These are phyloP conservation scores for Mycena polygramma DNA, from an alignment of 768 basidiomycete genomes.

Conservation along the genomic window DNA sequence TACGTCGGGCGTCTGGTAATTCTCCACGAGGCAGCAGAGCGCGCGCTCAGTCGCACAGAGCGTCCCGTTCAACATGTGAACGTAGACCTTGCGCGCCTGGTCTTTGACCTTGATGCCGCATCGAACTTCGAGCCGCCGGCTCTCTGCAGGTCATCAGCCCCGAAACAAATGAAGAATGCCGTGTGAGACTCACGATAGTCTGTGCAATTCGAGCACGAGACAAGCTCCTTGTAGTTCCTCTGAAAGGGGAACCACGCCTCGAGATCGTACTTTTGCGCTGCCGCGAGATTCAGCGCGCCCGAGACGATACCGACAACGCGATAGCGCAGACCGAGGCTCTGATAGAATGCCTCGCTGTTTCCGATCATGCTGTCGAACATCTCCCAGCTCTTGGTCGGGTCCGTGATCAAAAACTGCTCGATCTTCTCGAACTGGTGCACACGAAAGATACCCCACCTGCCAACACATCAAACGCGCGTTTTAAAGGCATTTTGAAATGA, in stretches of 20 bases:
- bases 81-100: conserved; percentile 92
- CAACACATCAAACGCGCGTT: too few species aligned
- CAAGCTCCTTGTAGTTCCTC: conserved; percentile 95
- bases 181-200: conserved; percentile 87
- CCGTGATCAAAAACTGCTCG: conserved; percentile 96
- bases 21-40: conserved; percentile 97
- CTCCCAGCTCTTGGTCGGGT: conserved; percentile 94
- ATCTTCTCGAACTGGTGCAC: conserved; percentile 99
- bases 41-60: conserved; percentile 97
- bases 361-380: conserved; percentile 93
- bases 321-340: conserved; percentile 93
- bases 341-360: conserved; percentile 94
- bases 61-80: conserved; percentile 99
- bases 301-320: conserved; percentile 95
- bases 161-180: background rate
- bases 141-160: conserved; percentile 68
- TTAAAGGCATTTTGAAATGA: too few species aligned
- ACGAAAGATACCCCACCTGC: conserved; percentile 95
- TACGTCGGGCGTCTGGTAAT: conserved; percentile 96
- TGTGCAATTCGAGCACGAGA: conserved; percentile 98
- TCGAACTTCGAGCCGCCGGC: conserved; percentile 91
- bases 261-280: conserved; percentile 96
- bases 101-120: conserved; percentile 94
- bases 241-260: conserved; percentile 99
- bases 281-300: conserved; percentile 96